Percentiles rank a stretch among this genome's conserved stretches.
Evolutionary conservation across 1,139 yeast genomes (phyloP).

Genomic region (Zygosaccharomyces sapae): DNA sequence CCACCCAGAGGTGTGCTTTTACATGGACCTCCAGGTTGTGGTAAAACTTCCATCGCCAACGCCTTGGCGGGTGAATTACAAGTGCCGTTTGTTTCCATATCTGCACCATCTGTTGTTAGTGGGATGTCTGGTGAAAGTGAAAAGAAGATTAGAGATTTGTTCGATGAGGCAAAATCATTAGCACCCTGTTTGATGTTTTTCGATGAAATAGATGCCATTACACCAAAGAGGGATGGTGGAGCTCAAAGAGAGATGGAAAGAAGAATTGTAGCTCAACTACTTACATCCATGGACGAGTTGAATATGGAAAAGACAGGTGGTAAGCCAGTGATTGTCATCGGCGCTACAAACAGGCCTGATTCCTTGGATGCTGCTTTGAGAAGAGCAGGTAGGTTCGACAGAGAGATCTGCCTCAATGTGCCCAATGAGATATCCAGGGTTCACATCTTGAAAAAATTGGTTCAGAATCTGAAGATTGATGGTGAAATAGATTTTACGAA

Average conservation of each 20-base stretch:
- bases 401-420: slow-evolving; percentile 88
- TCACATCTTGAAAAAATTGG: slow-evolving; percentile 72
- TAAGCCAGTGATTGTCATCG: slow-evolving; percentile 90
- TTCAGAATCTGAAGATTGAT: slow-evolving; percentile 57
- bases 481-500: slow-evolving; percentile 67
- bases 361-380: slow-evolving; percentile 92
- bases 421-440: slow-evolving; percentile 84
- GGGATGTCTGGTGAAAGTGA: slow-evolving; percentile 99
- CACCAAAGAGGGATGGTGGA: slow-evolving; percentile 91
- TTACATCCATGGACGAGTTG: slow-evolving; percentile 91
- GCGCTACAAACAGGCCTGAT: slow-evolving; percentile 97
- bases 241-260: slow-evolving; percentile 99
- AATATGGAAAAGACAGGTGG: slow-evolving; percentile 85
- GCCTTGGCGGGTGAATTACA: slow-evolving; percentile 93
- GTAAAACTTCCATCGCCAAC: slow-evolving; percentile 93
- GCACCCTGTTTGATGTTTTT: slow-evolving; percentile 93
- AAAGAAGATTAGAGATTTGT: slow-evolving; percentile 84
- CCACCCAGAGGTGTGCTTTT: slow-evolving; percentile 94
- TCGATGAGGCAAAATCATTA: slow-evolving; percentile 82
- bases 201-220: slow-evolving; percentile 96
- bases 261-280: slow-evolving; percentile 89
- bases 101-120: slow-evolving; percentile 95
- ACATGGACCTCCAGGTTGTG: slow-evolving; percentile 99
- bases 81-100: slow-evolving; percentile 84
- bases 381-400: slow-evolving; percentile 94